phyloP scores from a whole-genome alignment of 2,329 filamentous ascomycete genomes.

The Colletotrichum lupini region DNA sequence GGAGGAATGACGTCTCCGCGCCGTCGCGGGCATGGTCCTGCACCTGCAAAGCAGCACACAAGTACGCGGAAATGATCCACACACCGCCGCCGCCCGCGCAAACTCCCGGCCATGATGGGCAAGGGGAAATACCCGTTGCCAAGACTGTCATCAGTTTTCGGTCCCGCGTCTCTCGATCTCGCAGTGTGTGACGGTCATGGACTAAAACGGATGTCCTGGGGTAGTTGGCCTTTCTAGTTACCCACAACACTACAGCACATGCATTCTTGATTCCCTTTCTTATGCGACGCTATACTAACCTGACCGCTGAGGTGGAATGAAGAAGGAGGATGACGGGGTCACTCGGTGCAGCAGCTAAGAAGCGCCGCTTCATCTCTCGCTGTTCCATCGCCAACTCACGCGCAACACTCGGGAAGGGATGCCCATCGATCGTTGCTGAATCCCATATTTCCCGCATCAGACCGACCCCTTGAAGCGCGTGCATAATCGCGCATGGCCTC shows the following conservation, averaged over 20 bases:
- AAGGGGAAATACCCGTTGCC: slow-evolving; percentile 6
- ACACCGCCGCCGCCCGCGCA: slow-evolving; percentile 17
- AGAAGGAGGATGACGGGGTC: background rate
- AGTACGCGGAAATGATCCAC: slow-evolving; percentile 7
- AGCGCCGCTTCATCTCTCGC: background rate
- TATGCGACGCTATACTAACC: background rate
- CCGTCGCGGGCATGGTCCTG: slow-evolving; percentile 17
- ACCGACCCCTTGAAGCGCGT: background rate
- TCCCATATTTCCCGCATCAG: slow-evolving; percentile 1
- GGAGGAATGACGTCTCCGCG: background rate
- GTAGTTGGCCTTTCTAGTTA: background rate
- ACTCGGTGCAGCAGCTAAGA: background rate
- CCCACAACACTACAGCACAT: slow-evolving; percentile 4
- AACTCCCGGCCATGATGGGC: background rate
- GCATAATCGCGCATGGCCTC: slow-evolving; percentile 1
- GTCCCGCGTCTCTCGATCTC: slow-evolving; percentile 11
- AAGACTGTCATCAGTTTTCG: slow-evolving; percentile 15
- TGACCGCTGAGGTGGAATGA: background rate
- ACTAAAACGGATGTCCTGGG: background rate
- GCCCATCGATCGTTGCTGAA: background rate
- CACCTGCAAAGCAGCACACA: background rate
- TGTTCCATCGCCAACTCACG: background rate
- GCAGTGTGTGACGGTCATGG: background rate
- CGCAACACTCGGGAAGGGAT: background rate
- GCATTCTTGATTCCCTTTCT: background rate